Percentiles rank a stretch among this genome's conserved stretches.
Evolutionary conservation across 2,329 filamentous ascomycete genomes (phyloP).

Genomic region (Beauveria bassiana): DNA sequence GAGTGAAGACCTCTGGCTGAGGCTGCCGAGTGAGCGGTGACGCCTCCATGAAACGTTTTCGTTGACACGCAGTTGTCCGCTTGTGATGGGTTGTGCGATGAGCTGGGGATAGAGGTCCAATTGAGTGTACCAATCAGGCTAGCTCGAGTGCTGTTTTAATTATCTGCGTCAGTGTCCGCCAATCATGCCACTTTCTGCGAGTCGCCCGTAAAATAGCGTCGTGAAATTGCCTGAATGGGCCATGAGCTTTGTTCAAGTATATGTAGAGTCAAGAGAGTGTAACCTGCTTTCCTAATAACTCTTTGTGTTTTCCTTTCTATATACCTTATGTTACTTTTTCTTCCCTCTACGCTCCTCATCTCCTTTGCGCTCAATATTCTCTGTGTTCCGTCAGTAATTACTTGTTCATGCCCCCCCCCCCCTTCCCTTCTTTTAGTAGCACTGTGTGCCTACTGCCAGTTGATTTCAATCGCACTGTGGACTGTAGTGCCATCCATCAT

Average conservation of each 20-base stretch:
- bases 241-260: too few species aligned
- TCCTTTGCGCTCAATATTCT: too few species aligned
- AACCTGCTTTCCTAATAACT: not conserved
- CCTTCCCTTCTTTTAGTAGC: too few species aligned
- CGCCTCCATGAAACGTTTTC: conserved; percentile 57
- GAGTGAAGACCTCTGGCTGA: conserved; percentile 83
- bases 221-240: not conserved
- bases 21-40: conserved; percentile 91
- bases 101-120: not conserved
- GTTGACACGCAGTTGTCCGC: not conserved
- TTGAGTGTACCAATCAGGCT: not conserved
- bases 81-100: not conserved
- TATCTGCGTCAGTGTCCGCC: not conserved
- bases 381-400: too few species aligned
- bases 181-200: not conserved
- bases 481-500: too few species aligned
- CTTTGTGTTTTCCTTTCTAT: not conserved
- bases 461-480: too few species aligned
- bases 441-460: too few species aligned
- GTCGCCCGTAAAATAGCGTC: not conserved
- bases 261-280: not conserved
- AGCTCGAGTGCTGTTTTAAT: not conserved
- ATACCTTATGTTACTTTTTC: not conserved
- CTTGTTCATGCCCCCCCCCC: too few species aligned
- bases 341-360: too few species aligned